A percentile compares a stretch with the other conserved stretches of the same genome.
Conservation (phyloP, 192 early-diverging fungal genomes). For the Allomyces javanicus region DNA sequence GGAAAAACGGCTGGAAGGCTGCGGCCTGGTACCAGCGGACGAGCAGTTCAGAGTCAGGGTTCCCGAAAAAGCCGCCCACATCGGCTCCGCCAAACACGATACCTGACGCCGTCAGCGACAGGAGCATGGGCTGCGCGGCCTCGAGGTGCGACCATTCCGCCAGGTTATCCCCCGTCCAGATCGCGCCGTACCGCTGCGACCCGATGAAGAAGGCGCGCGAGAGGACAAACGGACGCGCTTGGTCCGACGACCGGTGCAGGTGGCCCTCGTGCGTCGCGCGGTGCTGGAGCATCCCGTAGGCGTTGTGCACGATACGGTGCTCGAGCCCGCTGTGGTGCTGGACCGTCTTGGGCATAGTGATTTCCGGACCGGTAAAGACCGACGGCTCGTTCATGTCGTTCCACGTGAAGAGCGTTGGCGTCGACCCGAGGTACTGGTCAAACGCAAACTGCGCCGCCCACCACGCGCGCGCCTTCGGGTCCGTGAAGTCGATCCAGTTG, state of each 20-base stretch:
- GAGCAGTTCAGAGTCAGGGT: conserved; percentile 73
- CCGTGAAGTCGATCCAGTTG: conserved; percentile 79
- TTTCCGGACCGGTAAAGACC: conserved; percentile 92
- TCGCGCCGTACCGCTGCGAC: conserved; percentile 80
- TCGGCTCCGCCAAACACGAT: conserved; percentile 85
- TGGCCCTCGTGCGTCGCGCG: conserved; percentile 70
- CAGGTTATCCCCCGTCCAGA: conserved; percentile 97
- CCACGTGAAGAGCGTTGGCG: conserved; percentile 70
- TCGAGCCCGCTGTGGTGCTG: conserved; percentile 73
- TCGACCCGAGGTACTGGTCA: conserved; percentile 65
- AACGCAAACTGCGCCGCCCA: conserved; percentile 59
- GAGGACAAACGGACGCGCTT: conserved; percentile 75
- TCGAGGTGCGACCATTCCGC: conserved; percentile 75
- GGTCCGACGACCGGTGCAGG: conserved; percentile 19
- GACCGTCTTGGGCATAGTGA: conserved; percentile 85
- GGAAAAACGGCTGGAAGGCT: conserved; percentile 90
- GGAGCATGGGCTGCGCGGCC: conserved; percentile 67
- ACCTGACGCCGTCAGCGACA: conserved; percentile 72
- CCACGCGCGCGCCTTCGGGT: conserved; percentile 55
- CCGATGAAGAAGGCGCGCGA: conserved; percentile 94
- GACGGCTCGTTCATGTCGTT: conserved; percentile 94
- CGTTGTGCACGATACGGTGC: conserved; percentile 89
- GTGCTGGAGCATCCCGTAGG: conserved; percentile 75
- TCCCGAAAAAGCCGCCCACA: conserved; percentile 93
- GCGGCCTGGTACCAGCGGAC: conserved; percentile 95